phyloP scores from a whole-genome alignment of 2,329 filamentous ascomycete genomes.

The Fusarium scirpi region DNA sequence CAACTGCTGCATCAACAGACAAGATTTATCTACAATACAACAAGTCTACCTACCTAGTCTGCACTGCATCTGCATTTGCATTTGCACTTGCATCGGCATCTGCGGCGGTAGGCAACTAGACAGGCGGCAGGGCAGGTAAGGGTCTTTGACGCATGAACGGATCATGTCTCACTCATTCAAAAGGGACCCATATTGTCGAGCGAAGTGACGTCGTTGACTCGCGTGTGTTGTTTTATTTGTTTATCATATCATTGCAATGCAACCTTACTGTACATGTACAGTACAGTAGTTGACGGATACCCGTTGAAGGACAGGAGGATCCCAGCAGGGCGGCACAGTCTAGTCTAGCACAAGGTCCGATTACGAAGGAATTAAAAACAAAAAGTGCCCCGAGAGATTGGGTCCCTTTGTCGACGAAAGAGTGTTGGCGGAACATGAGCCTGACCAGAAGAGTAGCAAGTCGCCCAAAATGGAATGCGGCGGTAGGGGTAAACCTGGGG shows the following conservation, averaged over 20 bases:
- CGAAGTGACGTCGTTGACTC: slow-evolving; percentile 38
- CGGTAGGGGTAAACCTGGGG: slow-evolving; percentile 42
- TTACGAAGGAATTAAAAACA: background rate
- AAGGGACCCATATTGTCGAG: slow-evolving; percentile 21
- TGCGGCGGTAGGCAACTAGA: background rate
- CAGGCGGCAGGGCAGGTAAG: slow-evolving; percentile 10
- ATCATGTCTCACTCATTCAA: slow-evolving; percentile 13
- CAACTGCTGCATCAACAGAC: background rate
- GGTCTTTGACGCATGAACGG: slow-evolving; percentile 15
- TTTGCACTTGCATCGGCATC: background rate
- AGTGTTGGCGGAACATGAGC: slow-evolving; percentile 23
- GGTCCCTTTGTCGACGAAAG: slow-evolving; percentile 23
- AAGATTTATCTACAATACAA: background rate
- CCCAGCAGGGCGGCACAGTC: background rate
- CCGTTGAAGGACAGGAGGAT: background rate
- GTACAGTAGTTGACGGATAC: background rate
- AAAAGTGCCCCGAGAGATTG: slow-evolving; percentile 21
- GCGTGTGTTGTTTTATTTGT: slow-evolving; percentile 5
- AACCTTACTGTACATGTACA: background rate
- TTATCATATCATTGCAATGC: slow-evolving; percentile 3
- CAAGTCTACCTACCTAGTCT: background rate
- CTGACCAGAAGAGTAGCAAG: slow-evolving; percentile 10
- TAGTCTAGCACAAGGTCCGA: background rate
- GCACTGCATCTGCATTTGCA: background rate
- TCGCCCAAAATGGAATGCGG: slow-evolving; percentile 13